phyloP scores from a whole-genome alignment of 129 eudicot genomes.

The Escallonia herrerae region DNA sequence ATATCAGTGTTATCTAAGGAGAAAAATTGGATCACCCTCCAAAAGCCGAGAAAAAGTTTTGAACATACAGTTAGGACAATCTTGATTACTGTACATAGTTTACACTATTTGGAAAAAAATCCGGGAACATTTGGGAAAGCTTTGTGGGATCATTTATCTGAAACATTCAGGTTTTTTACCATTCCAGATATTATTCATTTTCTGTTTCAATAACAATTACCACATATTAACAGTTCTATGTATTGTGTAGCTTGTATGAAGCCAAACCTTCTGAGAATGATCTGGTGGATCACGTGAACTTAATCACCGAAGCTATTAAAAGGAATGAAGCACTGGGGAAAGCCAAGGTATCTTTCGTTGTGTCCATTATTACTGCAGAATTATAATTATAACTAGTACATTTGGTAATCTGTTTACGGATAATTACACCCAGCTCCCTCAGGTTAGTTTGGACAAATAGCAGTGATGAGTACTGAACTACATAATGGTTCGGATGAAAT shows the following conservation, averaged over 20 bases:
- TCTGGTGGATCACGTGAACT: conserved; percentile 28
- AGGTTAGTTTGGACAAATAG: too few relatives aligned
- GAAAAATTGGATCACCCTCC: conserved; percentile 70
- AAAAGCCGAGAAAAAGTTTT: conserved; percentile 71
- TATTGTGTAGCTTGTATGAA: conserved; percentile 19
- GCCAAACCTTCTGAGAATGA: conserved; percentile 38
- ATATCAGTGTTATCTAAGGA: conserved; percentile 58
- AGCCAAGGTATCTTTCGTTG: conserved; percentile 28
- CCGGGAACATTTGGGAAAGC: conserved; percentile 51
- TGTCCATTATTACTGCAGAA: not conserved
- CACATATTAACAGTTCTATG: not conserved
- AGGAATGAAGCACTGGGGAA: conserved; percentile 27
- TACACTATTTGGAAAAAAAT: conserved; percentile 43
- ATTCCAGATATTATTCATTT: not conserved
- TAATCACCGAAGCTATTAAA: conserved; percentile 35
- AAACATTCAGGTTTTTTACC: conserved; percentile 52
- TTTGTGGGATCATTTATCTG: conserved; percentile 57
- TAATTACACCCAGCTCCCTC: not conserved
- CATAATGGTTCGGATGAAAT: too few relatives aligned
- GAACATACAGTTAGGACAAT: conserved; percentile 42
- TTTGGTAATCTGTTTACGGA: not conserved
- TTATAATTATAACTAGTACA: not conserved
- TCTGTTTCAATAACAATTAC: not conserved
- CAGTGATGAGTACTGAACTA: too few relatives aligned
- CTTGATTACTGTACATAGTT: conserved; percentile 48